A percentile compares a stretch with the other conserved stretches of the same genome.
Conservation (phyloP, 345 rosid species). For the Aquilaria malaccensis region DNA sequence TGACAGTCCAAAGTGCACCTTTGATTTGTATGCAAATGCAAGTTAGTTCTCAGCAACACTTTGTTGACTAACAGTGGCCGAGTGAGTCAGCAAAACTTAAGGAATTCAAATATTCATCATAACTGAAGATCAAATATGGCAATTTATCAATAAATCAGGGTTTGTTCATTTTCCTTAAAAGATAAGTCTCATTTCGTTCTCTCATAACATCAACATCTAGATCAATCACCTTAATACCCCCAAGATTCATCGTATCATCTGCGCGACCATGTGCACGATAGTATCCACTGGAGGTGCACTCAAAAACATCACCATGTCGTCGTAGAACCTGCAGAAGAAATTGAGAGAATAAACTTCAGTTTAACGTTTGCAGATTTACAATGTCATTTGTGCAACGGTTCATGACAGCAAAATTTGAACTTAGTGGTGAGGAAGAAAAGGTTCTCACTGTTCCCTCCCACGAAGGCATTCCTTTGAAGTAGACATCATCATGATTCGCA, state of each 20-base stretch:
- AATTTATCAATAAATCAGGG: too few relatives aligned
- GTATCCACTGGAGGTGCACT: conserved; percentile 67
- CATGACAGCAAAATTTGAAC: too few relatives aligned
- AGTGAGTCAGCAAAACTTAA: too few relatives aligned
- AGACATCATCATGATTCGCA: conserved; percentile 67
- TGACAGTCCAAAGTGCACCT: too few relatives aligned
- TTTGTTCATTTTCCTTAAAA: not conserved
- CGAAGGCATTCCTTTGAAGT: conserved; percentile 76
- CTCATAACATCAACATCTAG: not conserved
- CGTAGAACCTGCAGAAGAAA: conserved; percentile 47
- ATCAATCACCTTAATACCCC: conserved; percentile 80
- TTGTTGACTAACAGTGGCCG: too few relatives aligned
- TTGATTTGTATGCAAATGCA: too few relatives aligned
- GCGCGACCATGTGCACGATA: conserved; percentile 96
- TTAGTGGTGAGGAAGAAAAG: not conserved
- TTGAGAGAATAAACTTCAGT: too few relatives aligned
- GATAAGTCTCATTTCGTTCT: not conserved
- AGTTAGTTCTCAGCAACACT: too few relatives aligned
- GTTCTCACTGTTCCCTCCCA: conserved; percentile 60
- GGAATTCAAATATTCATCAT: too few relatives aligned
- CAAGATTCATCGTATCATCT: conserved; percentile 97
- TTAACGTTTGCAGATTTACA: too few relatives aligned
- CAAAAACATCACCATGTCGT: conserved; percentile 95
- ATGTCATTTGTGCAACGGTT: too few relatives aligned
- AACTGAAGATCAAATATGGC: too few relatives aligned